Conservation (phyloP, 2,329 filamentous ascomycete genomes). For the Cordyceps sp. region DNA sequence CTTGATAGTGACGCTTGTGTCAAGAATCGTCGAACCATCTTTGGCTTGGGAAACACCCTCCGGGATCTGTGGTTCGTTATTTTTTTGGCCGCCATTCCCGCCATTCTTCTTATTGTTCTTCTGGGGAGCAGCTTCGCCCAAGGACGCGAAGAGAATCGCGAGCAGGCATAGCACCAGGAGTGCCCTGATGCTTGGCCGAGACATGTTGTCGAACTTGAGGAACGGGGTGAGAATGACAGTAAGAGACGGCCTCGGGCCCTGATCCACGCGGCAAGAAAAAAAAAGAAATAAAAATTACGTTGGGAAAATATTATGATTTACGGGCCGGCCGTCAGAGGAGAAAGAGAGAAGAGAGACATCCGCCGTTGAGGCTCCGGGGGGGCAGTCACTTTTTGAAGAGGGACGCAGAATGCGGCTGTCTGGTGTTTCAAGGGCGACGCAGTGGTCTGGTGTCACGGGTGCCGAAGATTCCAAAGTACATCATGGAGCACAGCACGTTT, state of each 20-base stretch:
- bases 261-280: too few relatives aligned
- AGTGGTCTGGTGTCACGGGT: not conserved
- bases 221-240: not conserved
- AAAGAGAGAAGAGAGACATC: too few relatives aligned
- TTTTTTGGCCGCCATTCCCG: not conserved
- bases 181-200: not conserved
- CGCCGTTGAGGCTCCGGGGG: too few relatives aligned
- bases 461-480: not conserved
- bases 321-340: too few relatives aligned
- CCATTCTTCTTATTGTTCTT: not conserved
- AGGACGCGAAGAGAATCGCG: not conserved
- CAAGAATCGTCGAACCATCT: slow-evolving; percentile 37
- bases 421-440: not conserved
- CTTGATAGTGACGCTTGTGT: slow-evolving; percentile 37
- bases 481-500: not conserved
- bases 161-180: not conserved
- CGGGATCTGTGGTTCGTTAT: slow-evolving; percentile 8
- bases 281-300: too few relatives aligned
- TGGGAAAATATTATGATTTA: too few relatives aligned
- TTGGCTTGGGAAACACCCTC: slow-evolving; percentile 17
- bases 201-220: not conserved
- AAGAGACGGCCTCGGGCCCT: not conserved
- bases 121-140: slow-evolving; percentile 2
- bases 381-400: too few relatives aligned
- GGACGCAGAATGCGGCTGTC: not conserved